Conservation (phyloP, 1,284 basidiomycete species). For the Ustilago lituana region DNA sequence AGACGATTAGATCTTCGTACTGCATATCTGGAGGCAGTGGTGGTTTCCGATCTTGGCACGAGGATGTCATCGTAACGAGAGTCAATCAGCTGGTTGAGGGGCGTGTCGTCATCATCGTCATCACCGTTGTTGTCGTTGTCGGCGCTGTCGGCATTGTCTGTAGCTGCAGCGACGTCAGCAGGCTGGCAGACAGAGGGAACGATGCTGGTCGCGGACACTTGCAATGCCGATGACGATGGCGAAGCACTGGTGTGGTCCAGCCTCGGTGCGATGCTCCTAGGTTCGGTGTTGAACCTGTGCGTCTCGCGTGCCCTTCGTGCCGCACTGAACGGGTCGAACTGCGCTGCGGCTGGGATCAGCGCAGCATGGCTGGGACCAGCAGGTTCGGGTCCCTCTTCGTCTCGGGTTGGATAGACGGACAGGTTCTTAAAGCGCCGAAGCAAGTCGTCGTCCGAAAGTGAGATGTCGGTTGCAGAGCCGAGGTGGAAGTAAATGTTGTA, state of each 20-base stretch:
- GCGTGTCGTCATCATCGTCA: conserved; percentile 7
- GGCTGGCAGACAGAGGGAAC: background rate
- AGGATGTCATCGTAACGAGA: too few species aligned
- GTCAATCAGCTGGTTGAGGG: background rate
- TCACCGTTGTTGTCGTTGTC: background rate
- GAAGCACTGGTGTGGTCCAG: background rate
- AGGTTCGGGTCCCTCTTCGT: background rate
- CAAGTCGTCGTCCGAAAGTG: background rate
- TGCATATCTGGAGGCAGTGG: background rate
- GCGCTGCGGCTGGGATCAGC: too few species aligned
- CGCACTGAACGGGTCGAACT: conserved; percentile 1
- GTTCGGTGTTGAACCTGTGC: background rate
- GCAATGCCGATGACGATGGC: background rate
- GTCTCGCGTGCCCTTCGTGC: conserved; percentile 2
- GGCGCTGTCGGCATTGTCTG: background rate
- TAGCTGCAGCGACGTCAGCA: too few species aligned
- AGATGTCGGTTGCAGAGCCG: background rate
- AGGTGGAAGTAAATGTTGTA: background rate
- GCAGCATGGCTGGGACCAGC: background rate
- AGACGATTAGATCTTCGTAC: background rate
- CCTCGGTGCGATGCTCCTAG: background rate
- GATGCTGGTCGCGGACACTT: too few species aligned
- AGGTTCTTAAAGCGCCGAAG: conserved; percentile 3
- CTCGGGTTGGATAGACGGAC: background rate
- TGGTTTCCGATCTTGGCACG: background rate